Base-by-base conservation (phyloP, 345 rosid genomes). In the Geranium rotundifolium region DNA sequence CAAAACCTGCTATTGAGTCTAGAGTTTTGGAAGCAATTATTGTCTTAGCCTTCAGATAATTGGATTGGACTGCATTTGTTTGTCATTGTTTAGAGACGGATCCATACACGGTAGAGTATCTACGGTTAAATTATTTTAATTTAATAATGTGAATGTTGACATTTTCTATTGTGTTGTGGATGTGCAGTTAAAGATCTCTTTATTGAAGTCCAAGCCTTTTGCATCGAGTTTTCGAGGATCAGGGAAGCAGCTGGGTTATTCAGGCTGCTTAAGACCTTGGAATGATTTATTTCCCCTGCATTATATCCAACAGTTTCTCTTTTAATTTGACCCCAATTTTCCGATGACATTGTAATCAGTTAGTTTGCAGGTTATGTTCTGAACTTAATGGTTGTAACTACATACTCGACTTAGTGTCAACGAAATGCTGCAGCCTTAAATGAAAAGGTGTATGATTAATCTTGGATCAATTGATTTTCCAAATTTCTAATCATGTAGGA, bases 201-300 rank as follows among this genome's bases (percentile, higher is more conserved):
- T 78, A 86, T 90, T 34, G 97, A 93, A 86, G 99, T 90, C 61
- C 96, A 86, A 81, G 97, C 96, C 17, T 90, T 93, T 79, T 93
- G 96, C 84, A 88, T 93, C 3, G 95, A 93, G 80, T 93, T 93
- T 71, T 90, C 97, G 0, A 75, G 99, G 70, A 80, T 90, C 63
- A 75, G 95, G 67, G 99, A 88, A 77, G 97, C 96, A 19, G 97
- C 90, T 57, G 81, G 85, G 19, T 76, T 93, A 29, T 93, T 93
- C 78, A 85, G 96, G 88, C 86, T 69, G 8, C 73, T 69, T 30
- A 69, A 69, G 55, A 54, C 49, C 57, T 59, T 70, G 69, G 73
- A 70, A 55, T 14, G 72, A 52, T 14, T 19, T 12, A 15, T 14
- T 15, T 6, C 18, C 16, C 37, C 37, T 31, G 37, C 60, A 19